Evolutionary conservation across 495 filamentous ascomycete genomes (phyloP).

Genomic region (Annulohypoxylon nitens): DNA sequence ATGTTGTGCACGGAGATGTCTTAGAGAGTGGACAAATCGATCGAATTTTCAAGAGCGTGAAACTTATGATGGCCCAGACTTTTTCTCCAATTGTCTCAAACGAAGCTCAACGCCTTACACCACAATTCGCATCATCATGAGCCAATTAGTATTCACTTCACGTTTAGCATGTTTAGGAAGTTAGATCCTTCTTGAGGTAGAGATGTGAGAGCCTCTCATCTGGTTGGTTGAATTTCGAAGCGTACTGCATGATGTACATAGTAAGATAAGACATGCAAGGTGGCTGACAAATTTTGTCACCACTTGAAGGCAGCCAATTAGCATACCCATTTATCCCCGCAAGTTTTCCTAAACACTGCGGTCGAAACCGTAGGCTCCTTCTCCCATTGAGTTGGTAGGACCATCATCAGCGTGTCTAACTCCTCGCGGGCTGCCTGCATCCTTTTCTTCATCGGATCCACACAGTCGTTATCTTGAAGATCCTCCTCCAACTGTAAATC

Average conservation of each 20-base stretch:
- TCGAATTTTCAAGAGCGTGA: background rate
- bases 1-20: slow-evolving; percentile 23
- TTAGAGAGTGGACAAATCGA: background rate
- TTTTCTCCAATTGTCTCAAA: background rate
- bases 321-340: slow-evolving; percentile 42
- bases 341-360: slow-evolving; percentile 47
- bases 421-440: slow-evolving; percentile 49
- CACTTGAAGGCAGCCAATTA: slow-evolving; percentile 27
- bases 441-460: slow-evolving; percentile 46
- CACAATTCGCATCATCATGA: slow-evolving; percentile 16
- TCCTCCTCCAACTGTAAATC: slow-evolving; percentile 31
- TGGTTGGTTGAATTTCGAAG: slow-evolving; percentile 27
- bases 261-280: slow-evolving; percentile 36
- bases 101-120: background rate
- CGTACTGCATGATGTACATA: slow-evolving; percentile 34
- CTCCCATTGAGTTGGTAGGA: slow-evolving; percentile 48
- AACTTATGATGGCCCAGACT: background rate
- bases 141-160: slow-evolving; percentile 28
- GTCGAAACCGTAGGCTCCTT: slow-evolving; percentile 46
- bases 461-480: slow-evolving; percentile 1
- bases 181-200: slow-evolving; percentile 17
- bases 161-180: slow-evolving; percentile 21
- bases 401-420: slow-evolving; percentile 48
- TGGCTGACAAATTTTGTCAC: slow-evolving; percentile 34
- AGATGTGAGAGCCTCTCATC: slow-evolving; percentile 9